phyloP scores from a whole-genome alignment of 306 rosid species.

The Hylodesmum podocarpum region DNA sequence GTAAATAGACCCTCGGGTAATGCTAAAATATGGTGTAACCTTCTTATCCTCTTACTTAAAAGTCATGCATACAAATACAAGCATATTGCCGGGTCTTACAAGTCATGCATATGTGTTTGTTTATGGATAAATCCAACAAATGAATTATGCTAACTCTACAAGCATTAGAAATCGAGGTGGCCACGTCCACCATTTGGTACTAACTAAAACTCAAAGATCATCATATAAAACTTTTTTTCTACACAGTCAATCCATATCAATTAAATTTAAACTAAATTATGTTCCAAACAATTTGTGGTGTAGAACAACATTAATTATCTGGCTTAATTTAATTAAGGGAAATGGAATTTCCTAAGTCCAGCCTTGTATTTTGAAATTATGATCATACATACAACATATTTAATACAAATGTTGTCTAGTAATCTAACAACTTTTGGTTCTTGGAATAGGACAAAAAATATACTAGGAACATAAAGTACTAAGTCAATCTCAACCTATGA shows the following conservation, averaged over 20 bases:
- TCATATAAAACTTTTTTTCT: no score
- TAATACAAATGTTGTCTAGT: background rate
- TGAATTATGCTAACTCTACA: no score
- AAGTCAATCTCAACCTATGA: slow-evolving; percentile 9
- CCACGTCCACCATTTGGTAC: background rate
- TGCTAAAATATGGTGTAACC: no score
- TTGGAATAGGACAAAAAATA: background rate
- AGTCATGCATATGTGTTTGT: no score
- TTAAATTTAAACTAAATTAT: background rate
- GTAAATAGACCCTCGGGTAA: no score
- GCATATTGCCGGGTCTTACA: no score
- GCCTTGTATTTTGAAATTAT: slow-evolving; percentile 6
- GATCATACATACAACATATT: background rate
- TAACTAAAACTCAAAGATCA: no score
- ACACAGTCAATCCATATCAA: no score
- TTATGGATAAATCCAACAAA: no score
- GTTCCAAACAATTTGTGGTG: background rate
- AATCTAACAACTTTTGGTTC: background rate
- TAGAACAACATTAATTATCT: background rate
- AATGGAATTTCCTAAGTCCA: slow-evolving; percentile 24
- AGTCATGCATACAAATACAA: no score
- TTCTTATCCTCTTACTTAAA: no score
- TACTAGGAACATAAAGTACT: background rate
- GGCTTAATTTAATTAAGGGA: background rate
- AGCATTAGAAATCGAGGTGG: background rate